Evolutionary conservation across 768 basidiomycete genomes (phyloP), one percentile per base, ranked within the genome.

Genomic region (Sutorius australiensis): DNA sequence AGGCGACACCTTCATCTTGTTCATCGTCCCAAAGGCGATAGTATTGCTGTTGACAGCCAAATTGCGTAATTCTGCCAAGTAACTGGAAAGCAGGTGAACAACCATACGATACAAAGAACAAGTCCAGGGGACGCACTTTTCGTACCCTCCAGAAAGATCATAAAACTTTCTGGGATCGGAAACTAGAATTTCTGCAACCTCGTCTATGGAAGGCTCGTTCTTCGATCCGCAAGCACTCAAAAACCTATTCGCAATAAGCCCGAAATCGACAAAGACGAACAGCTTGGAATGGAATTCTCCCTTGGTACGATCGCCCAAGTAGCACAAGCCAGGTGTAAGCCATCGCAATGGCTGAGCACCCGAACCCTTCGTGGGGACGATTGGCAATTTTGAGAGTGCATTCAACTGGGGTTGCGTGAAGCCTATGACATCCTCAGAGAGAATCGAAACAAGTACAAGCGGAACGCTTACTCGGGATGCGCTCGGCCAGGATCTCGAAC

Each of bases 191-290:
- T 78, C 77, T 0, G 84, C 85, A 39, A 93, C 77, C 68, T 94
- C 92, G 51, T 91, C 84, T 5, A 93, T 81, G 41, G 83, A 92
- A 5, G 95, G 95, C 63, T 93, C 90, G 39, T 80, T 84, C 63
- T 84, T 87, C 14, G 94, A 90, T 11, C 97, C 95, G 60, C 92
- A 92, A 3, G 89, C 86, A 48, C 78, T 80, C 41, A 99, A 75
- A 71, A 99, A 98, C 4, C 79, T 75, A 59, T 94, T 95, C 24
- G 88, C 95, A 5, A 77, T 73, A 1, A 77, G 64, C 2, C 94
- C 95, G 65, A 95, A 97, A 66, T 95, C 86, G 46, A 98, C 83
- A 61, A 94, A 97, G 32, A 81, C 78, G 63, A 98, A 97, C 1
- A 95, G 72, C 57, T 87, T 86, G 3, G 87, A 86, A 63, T 90